These are phyloP conservation scores for Talaromyces piceae DNA, from an alignment of 2,329 filamentous ascomycete species.

Conservation along the genomic window DNA sequence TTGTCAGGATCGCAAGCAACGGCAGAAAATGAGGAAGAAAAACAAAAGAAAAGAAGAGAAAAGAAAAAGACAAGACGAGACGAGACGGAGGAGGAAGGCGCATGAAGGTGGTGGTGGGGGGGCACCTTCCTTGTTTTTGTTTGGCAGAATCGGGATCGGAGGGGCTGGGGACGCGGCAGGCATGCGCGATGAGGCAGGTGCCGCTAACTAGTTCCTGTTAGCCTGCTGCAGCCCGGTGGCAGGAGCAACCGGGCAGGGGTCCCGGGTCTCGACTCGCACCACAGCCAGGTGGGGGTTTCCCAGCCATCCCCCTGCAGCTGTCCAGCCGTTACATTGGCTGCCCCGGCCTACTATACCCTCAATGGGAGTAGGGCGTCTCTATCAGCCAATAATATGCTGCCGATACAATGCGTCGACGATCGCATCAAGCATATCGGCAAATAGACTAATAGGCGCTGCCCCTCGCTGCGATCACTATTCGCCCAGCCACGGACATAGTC, in stretches of 20 bases:
- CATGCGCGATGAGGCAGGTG: constrained; percentile 4
- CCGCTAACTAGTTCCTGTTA: not conserved
- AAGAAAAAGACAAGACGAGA: not conserved
- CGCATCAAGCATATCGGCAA: not conserved
- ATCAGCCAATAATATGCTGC: not conserved
- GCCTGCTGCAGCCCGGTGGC: not conserved
- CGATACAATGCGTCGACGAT: not conserved
- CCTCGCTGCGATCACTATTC: constrained; percentile 4
- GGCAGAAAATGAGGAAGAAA: not conserved
- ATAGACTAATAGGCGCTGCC: not conserved
- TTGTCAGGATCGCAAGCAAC: not conserved
- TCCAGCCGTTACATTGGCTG: not conserved
- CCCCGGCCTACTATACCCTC: not conserved
- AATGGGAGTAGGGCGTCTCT: not conserved
- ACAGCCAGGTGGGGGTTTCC: not conserved
- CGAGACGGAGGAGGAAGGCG: not conserved
- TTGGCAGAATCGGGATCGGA: constrained; percentile 12
- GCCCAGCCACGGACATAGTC: constrained; percentile 7
- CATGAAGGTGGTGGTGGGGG: constrained; percentile 6
- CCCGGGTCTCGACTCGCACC: not conserved
- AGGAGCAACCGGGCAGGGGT: not conserved
- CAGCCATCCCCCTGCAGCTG: not conserved
- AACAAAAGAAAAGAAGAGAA: constrained; percentile 4
- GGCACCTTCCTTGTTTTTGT: constrained; percentile 12
- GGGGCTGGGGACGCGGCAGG: constrained; percentile 11